These are phyloP conservation scores for Biscutella laevigata DNA, from an alignment of 441 rosid species.

Conservation along the genomic window DNA sequence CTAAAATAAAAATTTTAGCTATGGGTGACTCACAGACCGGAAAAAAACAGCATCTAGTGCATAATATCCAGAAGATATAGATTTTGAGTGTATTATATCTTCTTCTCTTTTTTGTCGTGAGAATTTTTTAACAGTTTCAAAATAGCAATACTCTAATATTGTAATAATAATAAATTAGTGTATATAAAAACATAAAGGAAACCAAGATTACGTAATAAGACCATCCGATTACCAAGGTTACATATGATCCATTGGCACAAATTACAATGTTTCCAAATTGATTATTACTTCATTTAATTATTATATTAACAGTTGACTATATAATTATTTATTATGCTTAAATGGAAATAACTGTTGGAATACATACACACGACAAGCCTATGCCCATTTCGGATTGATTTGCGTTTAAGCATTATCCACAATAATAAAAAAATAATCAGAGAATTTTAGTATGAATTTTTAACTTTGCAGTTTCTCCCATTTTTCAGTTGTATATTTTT, in stretches of 20 bases:
- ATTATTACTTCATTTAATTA: conserved; percentile 12
- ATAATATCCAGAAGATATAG: too few species aligned
- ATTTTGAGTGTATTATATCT: too few species aligned
- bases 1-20: too few species aligned
- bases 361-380: neutral
- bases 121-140: neutral
- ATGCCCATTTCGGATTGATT: neutral
- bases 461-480: neutral
- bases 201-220: conserved; percentile 19
- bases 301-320: conserved; percentile 13
- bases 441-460: neutral
- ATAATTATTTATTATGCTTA: neutral
- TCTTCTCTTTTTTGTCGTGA: too few species aligned
- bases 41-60: too few species aligned
- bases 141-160: neutral
- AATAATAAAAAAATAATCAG: neutral
- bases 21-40: too few species aligned
- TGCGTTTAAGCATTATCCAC: neutral
- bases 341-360: neutral
- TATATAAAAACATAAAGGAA: neutral
- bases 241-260: conserved; percentile 24
- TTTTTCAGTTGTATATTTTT: neutral
- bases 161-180: neutral
- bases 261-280: conserved; percentile 12
- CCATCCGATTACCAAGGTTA: conserved; percentile 13